These are phyloP conservation scores for Maudiozyma humilis DNA, from an alignment of 1,139 yeast species.

Conservation along the genomic window DNA sequence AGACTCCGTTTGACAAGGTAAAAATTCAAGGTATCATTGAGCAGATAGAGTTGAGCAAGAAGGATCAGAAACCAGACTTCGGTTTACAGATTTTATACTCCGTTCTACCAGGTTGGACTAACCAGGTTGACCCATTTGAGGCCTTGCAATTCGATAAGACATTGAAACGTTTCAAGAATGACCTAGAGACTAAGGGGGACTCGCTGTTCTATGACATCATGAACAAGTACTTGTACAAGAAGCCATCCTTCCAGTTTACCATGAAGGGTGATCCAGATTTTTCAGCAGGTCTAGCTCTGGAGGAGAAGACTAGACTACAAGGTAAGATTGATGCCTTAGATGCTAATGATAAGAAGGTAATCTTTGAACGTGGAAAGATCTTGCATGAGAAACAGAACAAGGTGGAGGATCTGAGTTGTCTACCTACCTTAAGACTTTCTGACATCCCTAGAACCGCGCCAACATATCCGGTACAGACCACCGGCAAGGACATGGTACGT, in stretches of 20 bases:
- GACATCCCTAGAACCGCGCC: slow-evolving; percentile 65
- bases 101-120: slow-evolving; percentile 76
- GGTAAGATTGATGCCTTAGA: slow-evolving; percentile 39
- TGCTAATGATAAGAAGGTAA: slow-evolving; percentile 48
- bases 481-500: slow-evolving; percentile 37
- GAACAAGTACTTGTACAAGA: slow-evolving; percentile 41
- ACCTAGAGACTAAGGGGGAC: slow-evolving; percentile 48
- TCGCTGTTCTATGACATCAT: slow-evolving; percentile 52
- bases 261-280: slow-evolving; percentile 65
- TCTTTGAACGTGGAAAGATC: slow-evolving; percentile 51
- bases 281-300: slow-evolving; percentile 39
- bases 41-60: slow-evolving; percentile 75
- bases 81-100: slow-evolving; percentile 74
- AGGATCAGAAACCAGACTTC: slow-evolving; percentile 83
- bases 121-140: slow-evolving; percentile 63
- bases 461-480: slow-evolving; percentile 32
- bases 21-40: slow-evolving; percentile 80
- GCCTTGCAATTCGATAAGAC: slow-evolving; percentile 57
- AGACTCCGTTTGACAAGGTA: slow-evolving; percentile 44
- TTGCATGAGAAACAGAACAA: slow-evolving; percentile 57
- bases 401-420: slow-evolving; percentile 63
- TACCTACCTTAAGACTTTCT: slow-evolving; percentile 63
- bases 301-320: slow-evolving; percentile 50
- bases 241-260: slow-evolving; percentile 59
- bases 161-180: slow-evolving; percentile 51